Evolutionary conservation across 371 early-diverging fungal genomes (phyloP).

Genomic region (Circinella minor): DNA sequence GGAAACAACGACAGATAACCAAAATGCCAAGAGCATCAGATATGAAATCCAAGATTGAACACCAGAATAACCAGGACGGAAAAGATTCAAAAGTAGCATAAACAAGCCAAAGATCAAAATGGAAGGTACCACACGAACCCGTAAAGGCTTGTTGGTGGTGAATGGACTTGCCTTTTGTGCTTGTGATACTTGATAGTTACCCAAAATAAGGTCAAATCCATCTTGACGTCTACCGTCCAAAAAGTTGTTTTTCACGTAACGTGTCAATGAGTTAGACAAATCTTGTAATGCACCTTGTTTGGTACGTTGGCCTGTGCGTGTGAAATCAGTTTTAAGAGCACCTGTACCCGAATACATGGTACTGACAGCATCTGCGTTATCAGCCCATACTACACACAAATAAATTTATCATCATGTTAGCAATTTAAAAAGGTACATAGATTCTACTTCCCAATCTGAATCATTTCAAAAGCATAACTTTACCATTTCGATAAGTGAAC

Average conservation of each 20-base stretch:
- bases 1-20: slow-evolving; percentile 54
- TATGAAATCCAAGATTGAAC: slow-evolving; percentile 37
- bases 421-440: no score
- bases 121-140: slow-evolving; percentile 55
- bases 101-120: slow-evolving; percentile 48
- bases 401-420: not conserved
- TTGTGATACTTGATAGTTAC: slow-evolving; percentile 59
- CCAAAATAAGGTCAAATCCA: slow-evolving; percentile 81
- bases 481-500: slow-evolving; percentile 50
- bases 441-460: no score
- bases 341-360: slow-evolving; percentile 97
- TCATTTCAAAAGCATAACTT: not conserved
- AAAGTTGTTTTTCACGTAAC: slow-evolving; percentile 94
- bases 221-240: slow-evolving; percentile 93
- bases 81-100: slow-evolving; percentile 47
- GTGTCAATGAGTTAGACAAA: slow-evolving; percentile 77
- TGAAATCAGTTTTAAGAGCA: slow-evolving; percentile 97
- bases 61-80: slow-evolving; percentile 44
- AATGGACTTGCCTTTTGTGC: slow-evolving; percentile 26
- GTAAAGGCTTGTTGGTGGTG: slow-evolving; percentile 37
- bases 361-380: slow-evolving; percentile 98
- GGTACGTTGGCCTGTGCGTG: slow-evolving; percentile 89
- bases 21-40: slow-evolving; percentile 45
- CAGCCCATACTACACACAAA: slow-evolving; percentile 86
- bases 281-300: slow-evolving; percentile 86